Conservation (phyloP, 2,329 filamentous ascomycete genomes). For the Truncatella angustata region DNA sequence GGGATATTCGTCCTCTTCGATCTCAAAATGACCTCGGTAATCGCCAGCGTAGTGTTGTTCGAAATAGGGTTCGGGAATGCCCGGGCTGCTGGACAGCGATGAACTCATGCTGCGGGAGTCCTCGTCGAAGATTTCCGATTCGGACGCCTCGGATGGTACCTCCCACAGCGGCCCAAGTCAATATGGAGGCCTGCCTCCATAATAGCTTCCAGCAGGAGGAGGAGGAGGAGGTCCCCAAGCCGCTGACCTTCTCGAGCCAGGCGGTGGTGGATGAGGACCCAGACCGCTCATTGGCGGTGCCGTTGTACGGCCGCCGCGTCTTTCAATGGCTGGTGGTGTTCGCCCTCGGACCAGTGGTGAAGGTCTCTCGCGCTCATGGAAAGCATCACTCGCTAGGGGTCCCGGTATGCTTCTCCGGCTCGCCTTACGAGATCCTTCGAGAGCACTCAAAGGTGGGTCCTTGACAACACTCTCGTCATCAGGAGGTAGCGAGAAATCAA, state of each 20-base stretch:
- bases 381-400: conserved; percentile 35
- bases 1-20: not conserved
- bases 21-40: not conserved
- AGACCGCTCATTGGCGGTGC: conserved; percentile 2
- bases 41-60: not conserved
- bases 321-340: conserved; percentile 34
- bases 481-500: conserved; percentile 62
- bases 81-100: conserved; percentile 4
- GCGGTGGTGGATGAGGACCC: not conserved
- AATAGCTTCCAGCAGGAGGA: not conserved
- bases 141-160: conserved; percentile 3
- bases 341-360: conserved; percentile 23
- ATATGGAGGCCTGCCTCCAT: not conserved
- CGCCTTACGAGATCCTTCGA: conserved; percentile 47
- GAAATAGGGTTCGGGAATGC: not conserved
- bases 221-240: not conserved
- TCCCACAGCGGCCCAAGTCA: conserved; percentile 11
- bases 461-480: conserved; percentile 60
- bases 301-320: conserved; percentile 36
- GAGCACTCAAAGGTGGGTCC: conserved; percentile 57
- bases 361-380: conserved; percentile 24
- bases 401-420: conserved; percentile 38
- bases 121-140: conserved; percentile 7
- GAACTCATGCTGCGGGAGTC: conserved; percentile 7
- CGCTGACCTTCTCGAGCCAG: not conserved